Evolutionary conservation across 192 early-diverging fungal genomes (phyloP).

Genomic region (Fimicolochytrium jonesii): DNA sequence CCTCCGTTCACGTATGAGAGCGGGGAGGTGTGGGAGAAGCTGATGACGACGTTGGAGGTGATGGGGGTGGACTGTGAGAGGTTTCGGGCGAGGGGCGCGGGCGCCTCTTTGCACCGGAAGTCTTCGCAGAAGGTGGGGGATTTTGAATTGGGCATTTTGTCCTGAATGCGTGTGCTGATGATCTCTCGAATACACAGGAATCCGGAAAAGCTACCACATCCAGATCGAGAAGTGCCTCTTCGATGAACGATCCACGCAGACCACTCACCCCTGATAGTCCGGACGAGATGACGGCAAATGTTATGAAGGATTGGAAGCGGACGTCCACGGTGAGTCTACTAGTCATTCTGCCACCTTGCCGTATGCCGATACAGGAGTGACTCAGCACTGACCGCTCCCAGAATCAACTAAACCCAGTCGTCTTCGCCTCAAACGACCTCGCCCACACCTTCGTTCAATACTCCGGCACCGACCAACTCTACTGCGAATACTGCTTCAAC

Average conservation of each 20-base stretch:
- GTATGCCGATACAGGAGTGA: neutral
- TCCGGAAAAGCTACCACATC: neutral
- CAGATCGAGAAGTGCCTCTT: constrained; percentile 19
- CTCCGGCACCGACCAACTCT: constrained; percentile 27
- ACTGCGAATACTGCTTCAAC: constrained; percentile 43
- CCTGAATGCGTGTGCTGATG: neutral
- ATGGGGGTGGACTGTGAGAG: constrained; percentile 41
- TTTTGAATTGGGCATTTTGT: neutral
- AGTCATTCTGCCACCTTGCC: too few species aligned
- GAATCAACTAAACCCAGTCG: constrained; percentile 15
- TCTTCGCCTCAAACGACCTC: constrained; percentile 11
- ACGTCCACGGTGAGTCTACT: constrained; percentile 15
- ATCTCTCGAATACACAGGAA: neutral
- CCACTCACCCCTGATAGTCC: constrained; percentile 5
- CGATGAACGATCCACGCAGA: constrained; percentile 21
- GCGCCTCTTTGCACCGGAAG: constrained; percentile 6
- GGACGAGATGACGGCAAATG: neutral
- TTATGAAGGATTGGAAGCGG: constrained; percentile 19
- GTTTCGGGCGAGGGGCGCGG: constrained; percentile 20
- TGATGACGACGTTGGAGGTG: constrained; percentile 28
- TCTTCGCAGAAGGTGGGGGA: constrained; percentile 17
- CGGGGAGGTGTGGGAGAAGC: constrained; percentile 30
- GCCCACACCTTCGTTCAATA: constrained; percentile 41
- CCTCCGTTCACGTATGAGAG: constrained; percentile 25
- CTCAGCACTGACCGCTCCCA: neutral